Evolutionary conservation across 202 grass and related monocot genomes (phyloP).

Genomic region (Musa balbisiana): DNA sequence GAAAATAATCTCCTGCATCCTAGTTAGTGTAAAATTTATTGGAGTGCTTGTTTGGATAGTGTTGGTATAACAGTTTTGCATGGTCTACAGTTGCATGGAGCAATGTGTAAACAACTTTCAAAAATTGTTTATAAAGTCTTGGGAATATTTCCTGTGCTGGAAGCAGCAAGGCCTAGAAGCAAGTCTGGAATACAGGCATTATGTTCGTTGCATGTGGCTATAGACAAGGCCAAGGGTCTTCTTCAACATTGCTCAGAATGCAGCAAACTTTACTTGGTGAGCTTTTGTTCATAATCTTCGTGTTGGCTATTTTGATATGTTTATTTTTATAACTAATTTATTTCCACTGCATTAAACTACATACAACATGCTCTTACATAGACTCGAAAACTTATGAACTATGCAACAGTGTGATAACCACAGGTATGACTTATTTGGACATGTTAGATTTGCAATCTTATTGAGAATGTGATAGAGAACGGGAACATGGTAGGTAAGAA

Average conservation of each 20-base stretch:
- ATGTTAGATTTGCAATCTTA: no score
- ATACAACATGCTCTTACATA: no score
- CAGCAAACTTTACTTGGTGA: conserved; percentile 94
- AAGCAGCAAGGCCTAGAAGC: conserved; percentile 46
- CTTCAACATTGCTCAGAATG: conserved; percentile 73
- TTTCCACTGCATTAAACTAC: background rate
- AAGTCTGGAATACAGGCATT: conserved; percentile 51
- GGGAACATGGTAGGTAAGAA: no score
- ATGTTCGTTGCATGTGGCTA: conserved; percentile 48
- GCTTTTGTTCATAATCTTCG: background rate
- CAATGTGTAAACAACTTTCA: conserved; percentile 60
- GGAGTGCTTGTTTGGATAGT: background rate
- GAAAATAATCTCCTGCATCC: background rate
- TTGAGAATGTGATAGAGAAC: no score
- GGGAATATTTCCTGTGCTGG: conserved; percentile 44
- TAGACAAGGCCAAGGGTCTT: conserved; percentile 59
- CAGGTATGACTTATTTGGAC: no score
- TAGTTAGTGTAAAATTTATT: background rate
- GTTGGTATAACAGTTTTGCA: background rate
- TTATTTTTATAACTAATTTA: background rate
- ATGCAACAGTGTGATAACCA: no score
- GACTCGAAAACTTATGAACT: no score
- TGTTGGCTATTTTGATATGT: background rate
- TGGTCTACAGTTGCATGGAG: conserved; percentile 61
- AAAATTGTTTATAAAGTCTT: conserved; percentile 47